phyloP scores from a whole-genome alignment of 306 rosid genomes.

The Pyrus bretschneideri region DNA sequence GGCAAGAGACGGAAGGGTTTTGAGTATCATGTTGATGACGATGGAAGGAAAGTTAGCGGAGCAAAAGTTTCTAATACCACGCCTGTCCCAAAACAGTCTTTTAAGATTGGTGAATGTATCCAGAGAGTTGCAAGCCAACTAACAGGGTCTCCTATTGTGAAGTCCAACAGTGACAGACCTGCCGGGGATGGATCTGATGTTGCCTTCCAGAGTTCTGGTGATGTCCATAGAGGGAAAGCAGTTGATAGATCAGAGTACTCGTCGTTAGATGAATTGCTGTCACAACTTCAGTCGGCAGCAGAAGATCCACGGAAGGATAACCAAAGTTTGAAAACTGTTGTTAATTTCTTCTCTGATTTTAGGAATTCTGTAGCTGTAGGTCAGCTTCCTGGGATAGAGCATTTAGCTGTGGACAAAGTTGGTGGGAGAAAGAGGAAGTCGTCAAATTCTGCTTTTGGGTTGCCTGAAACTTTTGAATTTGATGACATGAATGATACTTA shows the following conservation, averaged over 20 bases:
- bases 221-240: slow-evolving; percentile 33
- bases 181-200: slow-evolving; percentile 36
- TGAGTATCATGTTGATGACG: slow-evolving; percentile 51
- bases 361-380: slow-evolving; percentile 51
- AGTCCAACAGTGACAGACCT: slow-evolving; percentile 45
- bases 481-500: slow-evolving; percentile 94
- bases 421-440: slow-evolving; percentile 56
- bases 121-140: slow-evolving; percentile 92
- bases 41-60: slow-evolving; percentile 48
- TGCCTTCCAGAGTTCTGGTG: slow-evolving; percentile 38
- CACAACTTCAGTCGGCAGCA: slow-evolving; percentile 60
- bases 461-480: slow-evolving; percentile 79
- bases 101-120: slow-evolving; percentile 85
- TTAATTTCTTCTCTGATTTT: slow-evolving; percentile 82
- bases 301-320: slow-evolving; percentile 52
- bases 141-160: slow-evolving; percentile 54
- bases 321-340: slow-evolving; percentile 30
- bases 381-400: slow-evolving; percentile 35
- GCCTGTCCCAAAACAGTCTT: slow-evolving; percentile 44
- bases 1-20: slow-evolving; percentile 47
- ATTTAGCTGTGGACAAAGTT: slow-evolving; percentile 26
- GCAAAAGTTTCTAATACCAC: slow-evolving; percentile 46
- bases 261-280: slow-evolving; percentile 59
- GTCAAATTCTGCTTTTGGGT: slow-evolving; percentile 21
- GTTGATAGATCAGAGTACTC: slow-evolving; percentile 45